These are phyloP conservation scores for Globisporangium nagaii DNA, from an alignment of 352 stramenopile genomes.

Conservation along the genomic window DNA sequence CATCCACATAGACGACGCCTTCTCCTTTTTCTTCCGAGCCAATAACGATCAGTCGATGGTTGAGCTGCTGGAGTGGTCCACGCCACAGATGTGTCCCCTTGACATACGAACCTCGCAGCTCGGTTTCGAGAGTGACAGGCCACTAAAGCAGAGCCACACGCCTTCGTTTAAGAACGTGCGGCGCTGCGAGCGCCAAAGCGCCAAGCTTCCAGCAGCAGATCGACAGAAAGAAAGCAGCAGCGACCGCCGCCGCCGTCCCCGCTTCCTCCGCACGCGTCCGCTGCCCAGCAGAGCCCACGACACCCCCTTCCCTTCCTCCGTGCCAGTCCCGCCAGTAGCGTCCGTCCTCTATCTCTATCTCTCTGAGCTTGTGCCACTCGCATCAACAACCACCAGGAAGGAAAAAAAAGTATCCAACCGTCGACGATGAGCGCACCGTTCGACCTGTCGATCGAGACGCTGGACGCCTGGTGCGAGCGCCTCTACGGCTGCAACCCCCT, in stretches of 20 bases:
- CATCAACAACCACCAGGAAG: background rate
- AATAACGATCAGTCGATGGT: background rate
- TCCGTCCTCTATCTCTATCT: background rate
- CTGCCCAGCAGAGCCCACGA: no score
- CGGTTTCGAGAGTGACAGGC: background rate
- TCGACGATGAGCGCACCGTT: slow-evolving; percentile 51
- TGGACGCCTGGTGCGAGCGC: slow-evolving; percentile 95
- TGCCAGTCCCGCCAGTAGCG: no score
- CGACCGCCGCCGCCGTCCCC: background rate
- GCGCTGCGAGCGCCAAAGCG: background rate
- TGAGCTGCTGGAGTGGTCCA: slow-evolving; percentile 3
- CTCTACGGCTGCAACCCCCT: slow-evolving; percentile 92
- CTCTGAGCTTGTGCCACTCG: background rate
- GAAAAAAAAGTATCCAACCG: background rate
- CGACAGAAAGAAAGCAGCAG: slow-evolving; percentile 9
- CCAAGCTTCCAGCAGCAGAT: slow-evolving; percentile 2
- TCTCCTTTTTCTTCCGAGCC: background rate
- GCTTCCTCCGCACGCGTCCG: no score
- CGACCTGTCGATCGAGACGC: slow-evolving; percentile 76
- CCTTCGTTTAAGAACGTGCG: background rate
- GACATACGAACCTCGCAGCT: background rate
- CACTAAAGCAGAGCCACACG: background rate
- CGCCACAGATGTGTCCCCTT: background rate
- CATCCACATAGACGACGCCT: no score
- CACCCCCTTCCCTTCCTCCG: background rate